Conservation (phyloP, 2,329 filamentous ascomycete species). For the Thelonectria olida region DNA sequence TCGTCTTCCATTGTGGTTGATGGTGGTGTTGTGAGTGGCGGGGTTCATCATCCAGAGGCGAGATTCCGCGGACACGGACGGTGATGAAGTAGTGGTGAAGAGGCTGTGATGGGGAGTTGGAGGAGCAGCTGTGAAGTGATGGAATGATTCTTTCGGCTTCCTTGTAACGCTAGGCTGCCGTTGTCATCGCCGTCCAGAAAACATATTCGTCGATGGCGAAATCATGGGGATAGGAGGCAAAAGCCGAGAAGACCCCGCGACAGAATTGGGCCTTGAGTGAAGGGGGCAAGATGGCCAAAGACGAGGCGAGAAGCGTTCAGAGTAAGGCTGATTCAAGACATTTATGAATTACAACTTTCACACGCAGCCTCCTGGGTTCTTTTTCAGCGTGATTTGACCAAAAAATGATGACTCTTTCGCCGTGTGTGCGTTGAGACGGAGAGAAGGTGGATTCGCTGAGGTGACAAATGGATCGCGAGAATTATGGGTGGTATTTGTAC, state of each 20-base stretch:
- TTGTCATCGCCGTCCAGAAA: conserved; percentile 3
- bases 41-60: conserved; percentile 30
- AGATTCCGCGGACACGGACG: background rate
- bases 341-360: background rate
- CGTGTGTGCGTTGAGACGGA: conserved; percentile 15
- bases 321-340: background rate
- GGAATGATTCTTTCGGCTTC: background rate
- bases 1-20: conserved; percentile 48
- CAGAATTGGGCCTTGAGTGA: background rate
- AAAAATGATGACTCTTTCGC: conserved; percentile 25
- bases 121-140: background rate
- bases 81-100: background rate
- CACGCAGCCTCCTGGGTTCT: background rate
- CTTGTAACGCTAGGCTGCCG: background rate
- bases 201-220: background rate
- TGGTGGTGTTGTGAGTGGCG: conserved; percentile 17
- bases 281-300: background rate
- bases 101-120: background rate
- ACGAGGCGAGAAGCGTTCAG: background rate
- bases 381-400: background rate
- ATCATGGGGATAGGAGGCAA: background rate
- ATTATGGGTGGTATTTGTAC: background rate
- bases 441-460: background rate
- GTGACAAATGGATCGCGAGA: conserved; percentile 3
- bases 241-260: background rate